Evolutionary conservation across 1,284 basidiomycete genomes (phyloP).

Genomic region (Baeospora myosura): DNA sequence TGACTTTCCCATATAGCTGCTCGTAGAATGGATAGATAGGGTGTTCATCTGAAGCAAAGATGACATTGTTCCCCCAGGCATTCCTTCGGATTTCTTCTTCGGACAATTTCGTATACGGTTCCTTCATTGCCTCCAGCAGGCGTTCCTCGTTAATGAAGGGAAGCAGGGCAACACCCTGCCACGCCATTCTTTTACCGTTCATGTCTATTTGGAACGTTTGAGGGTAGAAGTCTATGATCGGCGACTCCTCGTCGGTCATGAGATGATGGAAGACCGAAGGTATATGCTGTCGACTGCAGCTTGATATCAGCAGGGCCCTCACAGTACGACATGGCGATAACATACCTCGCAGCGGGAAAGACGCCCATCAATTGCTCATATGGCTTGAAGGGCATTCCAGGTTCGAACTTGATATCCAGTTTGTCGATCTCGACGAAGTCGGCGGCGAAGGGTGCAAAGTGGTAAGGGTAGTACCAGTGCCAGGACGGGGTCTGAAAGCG

Average conservation of each 20-base stretch:
- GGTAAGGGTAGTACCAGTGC: constrained; percentile 99
- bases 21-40: constrained; percentile 83
- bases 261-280: constrained; percentile 81
- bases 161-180: constrained; percentile 96
- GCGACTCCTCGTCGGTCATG: constrained; percentile 85
- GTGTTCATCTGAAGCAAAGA: constrained; percentile 86
- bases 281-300: constrained; percentile 75
- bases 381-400: constrained; percentile 89
- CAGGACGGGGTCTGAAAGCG: constrained; percentile 80
- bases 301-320: constrained; percentile 10
- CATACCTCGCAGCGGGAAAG: constrained; percentile 86
- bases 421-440: constrained; percentile 82
- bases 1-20: constrained; percentile 84
- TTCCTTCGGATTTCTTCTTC: constrained; percentile 85
- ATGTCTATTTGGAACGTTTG: constrained; percentile 92
- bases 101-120: constrained; percentile 64
- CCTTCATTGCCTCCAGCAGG: constrained; percentile 76
- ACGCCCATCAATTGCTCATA: constrained; percentile 99
- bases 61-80: constrained; percentile 75
- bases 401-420: constrained; percentile 74
- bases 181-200: constrained; percentile 99
- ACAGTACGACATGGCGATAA: constrained; percentile 1
- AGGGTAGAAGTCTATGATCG: constrained; percentile 97
- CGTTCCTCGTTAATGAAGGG: constrained; percentile 93
- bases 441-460: constrained; percentile 96